Evolutionary conservation across 345 rosid genomes (phyloP), one percentile per base, ranked within the genome.

Genomic region (Eucalyptus victrix): DNA sequence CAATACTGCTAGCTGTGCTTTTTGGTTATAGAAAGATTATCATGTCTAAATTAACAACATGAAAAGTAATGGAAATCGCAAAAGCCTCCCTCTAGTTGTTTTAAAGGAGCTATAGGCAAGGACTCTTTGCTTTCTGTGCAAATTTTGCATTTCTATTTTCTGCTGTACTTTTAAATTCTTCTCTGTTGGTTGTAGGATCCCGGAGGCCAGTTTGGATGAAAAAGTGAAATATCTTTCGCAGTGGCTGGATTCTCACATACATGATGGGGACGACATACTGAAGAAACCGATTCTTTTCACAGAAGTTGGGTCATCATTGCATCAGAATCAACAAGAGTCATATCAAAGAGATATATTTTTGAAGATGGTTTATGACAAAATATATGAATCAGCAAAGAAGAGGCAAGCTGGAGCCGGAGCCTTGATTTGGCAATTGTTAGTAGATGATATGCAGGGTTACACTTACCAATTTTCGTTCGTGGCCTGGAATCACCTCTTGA

Each of bases 271-370:
- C 14, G 14, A n/a, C 12, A 86, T 87, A 86, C 83, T 93, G 88
- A 90, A 89, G 89, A 93, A 93, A 87, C 94, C 94, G 14, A 89
- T 93, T 51, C 91, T 93, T 56, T 92, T 92, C 51, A 92, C 94
- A 18, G 94, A 93, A 91, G 90, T 93, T 83, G 93, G 94, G 56
- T 93, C 91, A 28, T 53, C 88, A 19, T 32, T 89, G 91, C 90
- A 81, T 81, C 85, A 21, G 53, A 91, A 87, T 87, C 53, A 90
- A 26, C 92, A 90, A 60, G 21, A 34, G 81, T 34, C 19, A 23
- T 4, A 83, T 67, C 89, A 91, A 34, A 90, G 89, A 81, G 91
- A 92, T 50, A 47, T 58, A 37, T 91, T 93, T 69, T 86, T 92
- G 88, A 88, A 91, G 88, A 89, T 37, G 9, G 89, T 91, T 26